phyloP scores from a whole-genome alignment of 2,329 filamentous ascomycete genomes.

The Cordyceps militaris region DNA sequence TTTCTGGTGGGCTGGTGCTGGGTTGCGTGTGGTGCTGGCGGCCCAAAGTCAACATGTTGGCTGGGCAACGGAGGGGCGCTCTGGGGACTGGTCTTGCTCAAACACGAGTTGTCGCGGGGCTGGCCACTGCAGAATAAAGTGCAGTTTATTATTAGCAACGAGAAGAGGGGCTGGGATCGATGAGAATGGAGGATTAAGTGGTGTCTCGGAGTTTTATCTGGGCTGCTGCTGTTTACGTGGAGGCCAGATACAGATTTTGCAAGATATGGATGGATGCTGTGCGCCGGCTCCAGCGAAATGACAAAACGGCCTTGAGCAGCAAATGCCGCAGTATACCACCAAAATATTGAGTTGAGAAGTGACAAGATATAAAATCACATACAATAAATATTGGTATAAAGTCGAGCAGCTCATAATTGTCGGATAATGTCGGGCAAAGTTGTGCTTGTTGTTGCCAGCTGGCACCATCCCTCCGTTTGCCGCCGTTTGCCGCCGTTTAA shows the following conservation, averaged over 20 bases:
- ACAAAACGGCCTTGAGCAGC: too few species aligned
- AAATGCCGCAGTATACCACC: too few species aligned
- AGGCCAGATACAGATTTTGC: background rate
- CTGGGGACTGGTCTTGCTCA: background rate
- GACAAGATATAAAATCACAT: too few species aligned
- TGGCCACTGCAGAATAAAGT: background rate
- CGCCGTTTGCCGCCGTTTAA: background rate
- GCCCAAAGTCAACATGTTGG: constrained; percentile 28
- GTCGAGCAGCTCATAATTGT: too few species aligned
- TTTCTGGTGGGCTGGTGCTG: constrained; percentile 1
- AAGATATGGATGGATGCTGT: background rate
- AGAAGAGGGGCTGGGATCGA: constrained; percentile 3
- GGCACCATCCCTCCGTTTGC: background rate
- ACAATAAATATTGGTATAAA: too few species aligned
- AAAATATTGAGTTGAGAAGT: too few species aligned
- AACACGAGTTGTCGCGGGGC: constrained; percentile 6
- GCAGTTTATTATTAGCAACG: background rate
- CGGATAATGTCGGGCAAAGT: too few species aligned
- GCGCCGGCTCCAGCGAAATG: background rate
- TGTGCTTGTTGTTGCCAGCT: too few species aligned
- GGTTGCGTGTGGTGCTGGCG: constrained; percentile 16
- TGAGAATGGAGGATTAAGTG: background rate
- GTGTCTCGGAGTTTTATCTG: constrained; percentile 2
- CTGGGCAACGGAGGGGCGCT: constrained; percentile 24
- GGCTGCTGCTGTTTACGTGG: background rate